A percentile compares a stretch with the other conserved stretches of the same genome.
Conservation (phyloP, 2,329 filamentous ascomycete genomes). For the Pseudogymnoascus sp. region DNA sequence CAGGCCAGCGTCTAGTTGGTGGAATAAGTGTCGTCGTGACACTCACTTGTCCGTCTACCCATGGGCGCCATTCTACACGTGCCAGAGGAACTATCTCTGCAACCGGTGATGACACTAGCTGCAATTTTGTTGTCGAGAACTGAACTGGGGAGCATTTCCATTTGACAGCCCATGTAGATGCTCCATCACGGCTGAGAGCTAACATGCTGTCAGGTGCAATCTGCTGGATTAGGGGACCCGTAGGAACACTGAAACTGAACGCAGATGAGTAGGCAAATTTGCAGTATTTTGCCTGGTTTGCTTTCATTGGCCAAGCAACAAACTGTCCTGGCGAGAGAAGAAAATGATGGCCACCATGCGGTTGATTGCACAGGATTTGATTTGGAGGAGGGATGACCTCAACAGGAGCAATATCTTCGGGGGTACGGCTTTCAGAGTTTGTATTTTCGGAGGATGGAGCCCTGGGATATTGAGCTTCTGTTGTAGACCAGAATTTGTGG, state of each 20-base stretch:
- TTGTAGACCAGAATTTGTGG: conserved; percentile 38
- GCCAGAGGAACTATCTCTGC: background rate
- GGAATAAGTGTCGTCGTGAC: conserved; percentile 16
- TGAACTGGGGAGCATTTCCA: conserved; percentile 25
- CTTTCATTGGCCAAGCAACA: conserved; percentile 19
- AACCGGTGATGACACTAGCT: background rate
- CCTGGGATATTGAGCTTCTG: conserved; percentile 32
- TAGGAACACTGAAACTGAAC: conserved; percentile 34
- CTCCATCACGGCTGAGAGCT: conserved; percentile 31
- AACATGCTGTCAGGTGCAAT: conserved; percentile 35
- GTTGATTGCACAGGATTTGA: conserved; percentile 38
- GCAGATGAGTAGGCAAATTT: conserved; percentile 31
- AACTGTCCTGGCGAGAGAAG: conserved; percentile 25
- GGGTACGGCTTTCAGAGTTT: background rate
- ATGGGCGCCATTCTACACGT: conserved; percentile 10
- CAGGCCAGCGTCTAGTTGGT: conserved; percentile 13
- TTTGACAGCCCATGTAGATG: conserved; percentile 33
- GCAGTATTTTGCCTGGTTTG: conserved; percentile 26
- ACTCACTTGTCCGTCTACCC: conserved; percentile 7
- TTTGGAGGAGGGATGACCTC: conserved; percentile 28
- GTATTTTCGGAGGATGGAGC: conserved; percentile 12
- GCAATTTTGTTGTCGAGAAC: background rate
- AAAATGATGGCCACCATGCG: conserved; percentile 21
- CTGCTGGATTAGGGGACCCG: conserved; percentile 32
- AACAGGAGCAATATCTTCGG: background rate